Evolutionary conservation across 108 stramenopile genomes (phyloP), one percentile per base, ranked within the genome.

Genomic region (Cyclostephanos invisitatus): DNA sequence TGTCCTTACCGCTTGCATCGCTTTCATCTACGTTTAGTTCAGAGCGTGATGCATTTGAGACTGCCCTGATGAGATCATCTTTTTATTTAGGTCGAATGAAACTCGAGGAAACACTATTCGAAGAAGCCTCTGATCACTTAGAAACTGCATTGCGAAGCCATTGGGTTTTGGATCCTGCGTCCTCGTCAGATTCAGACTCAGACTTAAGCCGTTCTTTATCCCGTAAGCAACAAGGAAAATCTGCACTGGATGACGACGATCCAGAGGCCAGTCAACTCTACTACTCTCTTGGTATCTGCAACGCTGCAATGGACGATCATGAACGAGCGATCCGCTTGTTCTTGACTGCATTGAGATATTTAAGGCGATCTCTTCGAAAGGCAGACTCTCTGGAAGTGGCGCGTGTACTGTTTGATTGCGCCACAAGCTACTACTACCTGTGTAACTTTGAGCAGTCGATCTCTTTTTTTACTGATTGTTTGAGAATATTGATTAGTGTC

Each of bases 271-370:
- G 77, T 12, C 77, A 78, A 57, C 28, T 78, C 24, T 78, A 78
- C 37, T 78, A 78, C 60, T 64, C 77, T n/a, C 64, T 78, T 24
- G 78, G 66, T 10, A 61, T 75, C 48, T 67, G 74, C 22, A 69
- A 80, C 68, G 74, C 80, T 38, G 71, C 75, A 20, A 46, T 80
- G 35, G 75, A 71, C 48, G 83, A 84, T 12, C 75, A 84, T 51
- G 79, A 84, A 40, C 74, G 75, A 18, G 79, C 83, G 25, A 68
- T 84, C 42, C 75, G 83, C 25, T 84, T 67, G 28, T 75, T 67
- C 53, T 36, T 84, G 12, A 84, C 83, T 32, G 69, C 79, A 40
- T 49, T 81, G 32, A 50, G 83, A 24, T 81, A 79, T 58, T 47
- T 77, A 21, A 62, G 83, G 21, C 47, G 80, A 18, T 67, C 29